Evolutionary conservation across 164 flowering plant species (phyloP), one percentile per base, ranked within the genome.

Genomic region (Vitis amurensis): DNA sequence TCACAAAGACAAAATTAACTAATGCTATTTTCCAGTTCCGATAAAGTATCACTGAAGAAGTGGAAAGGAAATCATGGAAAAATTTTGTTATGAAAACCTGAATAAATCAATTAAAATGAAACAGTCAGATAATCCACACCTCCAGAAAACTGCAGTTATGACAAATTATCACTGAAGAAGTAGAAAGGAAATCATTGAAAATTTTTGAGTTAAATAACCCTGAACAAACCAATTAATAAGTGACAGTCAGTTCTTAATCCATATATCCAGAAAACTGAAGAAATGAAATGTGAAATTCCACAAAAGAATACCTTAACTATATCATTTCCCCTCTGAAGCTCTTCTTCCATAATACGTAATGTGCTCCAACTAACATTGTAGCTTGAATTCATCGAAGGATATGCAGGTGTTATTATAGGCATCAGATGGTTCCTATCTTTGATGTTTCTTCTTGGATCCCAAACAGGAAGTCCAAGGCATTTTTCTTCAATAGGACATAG

Each of bases 321-420:
- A 62, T 84, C 87, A 77, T 74, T 78, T 58, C 97, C 98, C 72
- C 92, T 84, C 69, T 79, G 87, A 74, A 94, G 88, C 83, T 94
- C 92, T 59, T 87, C 97, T 29, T 78, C 79, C 97, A 94, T 89
- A 15, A 94, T 86, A 49, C 87, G 91, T 81, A 94, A 64, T 17
- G 98, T 92, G 75, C 97, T 94, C 12, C 86, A 70, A 3, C 97
- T 92, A 0, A 92, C 97, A 84, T 94, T 94, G 84, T 94, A 94
- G 81, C 98, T 94, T 30, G 98, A 92, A 68, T 94, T 94, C 98
- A 94, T 94, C 77, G 88, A 85, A 11, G 97, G 98, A 72, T 92
- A 92, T 13, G 97, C 98, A 64, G 98, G 97, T 73, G 98, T 91
- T 9, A 93, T 93, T 65, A 91, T 93, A 53, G 98, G 98, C 97